These are phyloP conservation scores for Coemansia asiatica DNA, from an alignment of 192 early-diverging fungal species.

Conservation along the genomic window DNA sequence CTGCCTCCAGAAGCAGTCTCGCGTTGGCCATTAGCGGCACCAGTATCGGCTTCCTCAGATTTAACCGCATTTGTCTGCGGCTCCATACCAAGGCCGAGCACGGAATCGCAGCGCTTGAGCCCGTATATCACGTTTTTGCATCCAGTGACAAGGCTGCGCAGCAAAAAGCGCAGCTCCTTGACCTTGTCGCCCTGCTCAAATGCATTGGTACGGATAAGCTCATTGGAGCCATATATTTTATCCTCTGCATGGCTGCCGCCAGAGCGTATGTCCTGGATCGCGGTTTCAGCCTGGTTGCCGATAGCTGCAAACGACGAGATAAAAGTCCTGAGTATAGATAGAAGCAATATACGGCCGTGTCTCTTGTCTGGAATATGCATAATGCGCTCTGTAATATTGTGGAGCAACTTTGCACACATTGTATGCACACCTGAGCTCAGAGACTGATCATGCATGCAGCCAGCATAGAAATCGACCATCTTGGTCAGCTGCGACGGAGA, in stretches of 20 bases:
- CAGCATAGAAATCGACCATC: constrained; percentile 89
- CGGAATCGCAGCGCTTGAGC: constrained; percentile 72
- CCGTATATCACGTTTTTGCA: constrained; percentile 78
- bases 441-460: constrained; percentile 89
- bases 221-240: constrained; percentile 34
- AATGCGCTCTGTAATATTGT: constrained; percentile 88
- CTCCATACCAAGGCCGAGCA: constrained; percentile 46
- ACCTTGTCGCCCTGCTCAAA: constrained; percentile 51
- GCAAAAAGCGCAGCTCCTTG: constrained; percentile 77
- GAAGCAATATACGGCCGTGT: constrained; percentile 69
- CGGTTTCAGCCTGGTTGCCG: constrained; percentile 29
- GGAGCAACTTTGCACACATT: constrained; percentile 91
- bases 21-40: not conserved
- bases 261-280: constrained; percentile 30
- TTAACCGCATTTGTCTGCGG: constrained; percentile 2
- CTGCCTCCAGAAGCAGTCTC: not conserved
- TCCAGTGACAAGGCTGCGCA: constrained; percentile 88
- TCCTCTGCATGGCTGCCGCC: constrained; percentile 35
- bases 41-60: constrained; percentile 4
- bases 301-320: constrained; percentile 54
- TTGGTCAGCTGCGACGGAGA: constrained; percentile 74
- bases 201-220: constrained; percentile 50
- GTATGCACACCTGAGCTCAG: constrained; percentile 92
- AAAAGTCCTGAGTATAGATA: constrained; percentile 86
- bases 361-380: constrained; percentile 65